Evolutionary conservation across 768 basidiomycete species (phyloP).

Genomic region (Kondoa subrosea): DNA sequence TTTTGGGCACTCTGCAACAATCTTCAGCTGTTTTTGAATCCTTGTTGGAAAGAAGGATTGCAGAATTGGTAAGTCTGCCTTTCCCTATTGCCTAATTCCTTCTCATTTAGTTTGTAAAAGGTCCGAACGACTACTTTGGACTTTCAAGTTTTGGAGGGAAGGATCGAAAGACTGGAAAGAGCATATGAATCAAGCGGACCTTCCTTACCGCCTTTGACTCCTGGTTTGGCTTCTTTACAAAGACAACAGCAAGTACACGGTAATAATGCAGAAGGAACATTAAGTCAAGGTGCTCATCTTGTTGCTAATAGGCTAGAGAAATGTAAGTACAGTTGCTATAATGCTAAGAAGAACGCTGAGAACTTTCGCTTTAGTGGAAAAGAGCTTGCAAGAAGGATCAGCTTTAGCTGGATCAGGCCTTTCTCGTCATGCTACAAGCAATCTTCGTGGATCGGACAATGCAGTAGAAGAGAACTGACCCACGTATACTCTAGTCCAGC

Average conservation of each 20-base stretch:
- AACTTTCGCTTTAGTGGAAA: too few species aligned
- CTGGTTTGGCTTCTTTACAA: neutral
- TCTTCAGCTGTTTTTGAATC: neutral
- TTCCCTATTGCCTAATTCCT: too few species aligned
- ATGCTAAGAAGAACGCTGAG: too few species aligned
- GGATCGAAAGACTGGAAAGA: slow-evolving; percentile 8
- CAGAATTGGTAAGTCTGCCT: too few species aligned
- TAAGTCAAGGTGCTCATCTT: neutral
- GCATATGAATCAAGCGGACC: neutral
- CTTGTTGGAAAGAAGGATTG: neutral
- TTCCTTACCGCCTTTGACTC: neutral
- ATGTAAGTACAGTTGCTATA: too few species aligned
- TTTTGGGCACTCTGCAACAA: slow-evolving; percentile 20
- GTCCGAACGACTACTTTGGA: neutral
- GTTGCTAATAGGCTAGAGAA: neutral
- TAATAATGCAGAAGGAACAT: neutral
- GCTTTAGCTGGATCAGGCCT: neutral
- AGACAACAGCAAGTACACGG: neutral
- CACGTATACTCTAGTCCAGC: too few species aligned
- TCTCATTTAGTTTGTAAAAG: too few species aligned
- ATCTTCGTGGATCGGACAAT: neutral
- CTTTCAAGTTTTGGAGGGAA: neutral
- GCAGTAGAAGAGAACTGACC: neutral
- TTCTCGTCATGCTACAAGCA: slow-evolving; percentile 4
- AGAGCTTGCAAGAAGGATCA: neutral